Evolutionary conservation across 1,284 basidiomycete species (phyloP).

Genomic region (Pisolithus thermaeus): DNA sequence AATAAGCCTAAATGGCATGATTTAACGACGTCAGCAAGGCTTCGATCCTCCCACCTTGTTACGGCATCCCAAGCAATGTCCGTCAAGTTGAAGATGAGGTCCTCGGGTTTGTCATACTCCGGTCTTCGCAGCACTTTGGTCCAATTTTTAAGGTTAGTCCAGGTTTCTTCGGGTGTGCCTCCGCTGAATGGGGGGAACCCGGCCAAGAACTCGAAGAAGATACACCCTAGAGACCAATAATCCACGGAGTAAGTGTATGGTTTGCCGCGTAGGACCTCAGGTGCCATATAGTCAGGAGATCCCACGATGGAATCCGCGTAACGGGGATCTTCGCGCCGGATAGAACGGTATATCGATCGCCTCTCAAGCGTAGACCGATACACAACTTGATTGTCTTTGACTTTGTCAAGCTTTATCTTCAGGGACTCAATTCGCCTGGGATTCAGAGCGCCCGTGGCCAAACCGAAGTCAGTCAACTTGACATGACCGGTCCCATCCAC

Average conservation of each 20-base stretch:
- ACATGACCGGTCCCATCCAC: slow-evolving; percentile 95
- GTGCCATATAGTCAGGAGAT: slow-evolving; percentile 95
- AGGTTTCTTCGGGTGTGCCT: slow-evolving; percentile 94
- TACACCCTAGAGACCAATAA: slow-evolving; percentile 98
- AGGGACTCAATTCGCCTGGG: slow-evolving; percentile 94
- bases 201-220: slow-evolving; percentile 95
- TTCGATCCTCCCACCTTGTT: slow-evolving; percentile 51
- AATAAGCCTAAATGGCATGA: slow-evolving; percentile 44
- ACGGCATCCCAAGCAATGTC: slow-evolving; percentile 97
- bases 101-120: slow-evolving; percentile 94
- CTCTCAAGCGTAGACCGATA: slow-evolving; percentile 93
- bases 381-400: slow-evolving; percentile 89
- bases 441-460: slow-evolving; percentile 95
- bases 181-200: slow-evolving; percentile 99
- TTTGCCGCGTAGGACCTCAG: slow-evolving; percentile 91
- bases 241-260: slow-evolving; percentile 96
- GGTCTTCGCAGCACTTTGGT: slow-evolving; percentile 85
- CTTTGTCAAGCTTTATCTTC: slow-evolving; percentile 94
- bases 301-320: slow-evolving; percentile 99
- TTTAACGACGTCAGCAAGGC: slow-evolving; percentile 6
- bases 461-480: slow-evolving; percentile 97
- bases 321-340: slow-evolving; percentile 86
- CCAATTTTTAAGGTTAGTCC: slow-evolving; percentile 99
- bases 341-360: slow-evolving; percentile 90
- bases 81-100: slow-evolving; percentile 94